A percentile compares a stretch with the other conserved stretches of the same genome.
These are phyloP conservation scores for Fraxinus floribunda DNA, from an alignment of 305 asterid species.

Conservation along the genomic window DNA sequence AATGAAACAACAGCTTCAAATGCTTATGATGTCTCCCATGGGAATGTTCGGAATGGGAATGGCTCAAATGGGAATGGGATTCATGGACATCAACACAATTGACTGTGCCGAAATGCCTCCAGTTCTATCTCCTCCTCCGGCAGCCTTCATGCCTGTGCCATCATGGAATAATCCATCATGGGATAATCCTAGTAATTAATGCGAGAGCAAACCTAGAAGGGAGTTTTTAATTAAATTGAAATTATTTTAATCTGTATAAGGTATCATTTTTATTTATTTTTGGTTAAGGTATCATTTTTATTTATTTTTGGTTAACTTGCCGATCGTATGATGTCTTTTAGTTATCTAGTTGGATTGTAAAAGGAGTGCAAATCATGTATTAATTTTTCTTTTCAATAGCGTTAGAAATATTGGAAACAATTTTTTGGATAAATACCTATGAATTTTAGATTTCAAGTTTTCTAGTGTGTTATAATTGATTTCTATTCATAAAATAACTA, in stretches of 20 bases:
- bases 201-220: neutral
- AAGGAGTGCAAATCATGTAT: neutral
- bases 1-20: conserved; percentile 73
- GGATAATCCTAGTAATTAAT: neutral
- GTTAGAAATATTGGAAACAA: too few species aligned
- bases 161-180: conserved; percentile 47
- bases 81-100: conserved; percentile 53
- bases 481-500: neutral
- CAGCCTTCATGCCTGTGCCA: conserved; percentile 50
- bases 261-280: neutral
- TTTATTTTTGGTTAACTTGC: neutral
- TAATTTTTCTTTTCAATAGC: too few species aligned
- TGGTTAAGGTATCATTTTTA: neutral
- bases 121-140: conserved; percentile 27
- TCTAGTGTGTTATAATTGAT: neutral
- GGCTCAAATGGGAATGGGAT: conserved; percentile 51
- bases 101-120: conserved; percentile 42
- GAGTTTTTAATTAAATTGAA: neutral
- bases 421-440: too few species aligned
- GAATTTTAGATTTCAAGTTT: neutral
- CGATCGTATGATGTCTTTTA: neutral
- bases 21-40: conserved; percentile 63
- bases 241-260: neutral
- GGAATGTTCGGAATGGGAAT: conserved; percentile 28
- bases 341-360: neutral